phyloP scores from a whole-genome alignment of 768 basidiomycete genomes.

The Favolaschia claudopus region DNA sequence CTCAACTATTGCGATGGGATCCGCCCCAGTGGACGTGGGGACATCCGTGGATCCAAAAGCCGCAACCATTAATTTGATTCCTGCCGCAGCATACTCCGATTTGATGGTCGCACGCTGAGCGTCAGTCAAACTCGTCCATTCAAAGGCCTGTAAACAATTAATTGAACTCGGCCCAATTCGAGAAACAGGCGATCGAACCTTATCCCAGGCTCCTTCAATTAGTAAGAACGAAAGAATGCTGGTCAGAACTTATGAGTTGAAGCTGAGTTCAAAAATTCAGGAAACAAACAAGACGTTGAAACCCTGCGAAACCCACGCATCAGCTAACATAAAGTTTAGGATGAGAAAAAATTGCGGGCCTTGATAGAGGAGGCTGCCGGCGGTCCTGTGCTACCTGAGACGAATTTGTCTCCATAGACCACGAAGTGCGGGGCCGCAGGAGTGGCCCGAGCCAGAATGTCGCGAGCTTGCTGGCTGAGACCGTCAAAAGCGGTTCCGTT shows the following conservation, averaged over 20 bases:
- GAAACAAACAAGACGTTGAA: conserved; percentile 61
- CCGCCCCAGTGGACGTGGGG: conserved; percentile 63
- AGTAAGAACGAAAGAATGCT: conserved; percentile 64
- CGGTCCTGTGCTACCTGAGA: conserved; percentile 54
- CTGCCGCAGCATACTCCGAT: conserved; percentile 60
- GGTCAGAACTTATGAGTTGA: background rate
- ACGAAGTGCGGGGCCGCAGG: conserved; percentile 61
- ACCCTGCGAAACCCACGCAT: conserved; percentile 46
- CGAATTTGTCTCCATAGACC: conserved; percentile 50
- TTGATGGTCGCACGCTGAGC: conserved; percentile 57
- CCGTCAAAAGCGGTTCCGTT: conserved; percentile 33
- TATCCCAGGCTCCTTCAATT: conserved; percentile 62
- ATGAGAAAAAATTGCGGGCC: conserved; percentile 33
- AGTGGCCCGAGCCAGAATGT: conserved; percentile 45
- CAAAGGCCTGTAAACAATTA: conserved; percentile 47
- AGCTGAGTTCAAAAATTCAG: background rate
- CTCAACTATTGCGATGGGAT: conserved; percentile 64
- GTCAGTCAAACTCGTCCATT: conserved; percentile 58
- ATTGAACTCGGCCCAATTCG: too few species aligned
- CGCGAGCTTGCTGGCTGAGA: conserved; percentile 39
- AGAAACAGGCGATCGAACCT: conserved; percentile 43
- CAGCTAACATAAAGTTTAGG: background rate
- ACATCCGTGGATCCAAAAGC: conserved; percentile 67
- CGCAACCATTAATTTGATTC: conserved; percentile 71
- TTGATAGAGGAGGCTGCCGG: conserved; percentile 53